These are phyloP conservation scores for Jackrogersella minutella DNA, from an alignment of 495 filamentous ascomycete species.

Conservation along the genomic window DNA sequence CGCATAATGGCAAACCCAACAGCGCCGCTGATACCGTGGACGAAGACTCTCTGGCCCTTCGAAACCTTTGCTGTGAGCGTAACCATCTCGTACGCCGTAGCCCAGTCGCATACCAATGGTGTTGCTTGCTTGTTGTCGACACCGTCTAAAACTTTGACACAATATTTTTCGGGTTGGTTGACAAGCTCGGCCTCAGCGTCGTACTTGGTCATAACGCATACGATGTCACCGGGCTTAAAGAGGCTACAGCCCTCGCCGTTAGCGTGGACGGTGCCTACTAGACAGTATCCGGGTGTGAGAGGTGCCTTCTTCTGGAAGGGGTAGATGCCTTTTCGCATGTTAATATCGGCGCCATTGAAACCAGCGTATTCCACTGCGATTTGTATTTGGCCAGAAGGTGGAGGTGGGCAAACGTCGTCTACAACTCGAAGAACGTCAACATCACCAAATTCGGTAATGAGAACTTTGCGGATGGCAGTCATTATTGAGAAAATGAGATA, in stretches of 20 bases:
- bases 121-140: conserved; percentile 46
- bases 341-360: conserved; percentile 53
- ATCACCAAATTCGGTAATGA: conserved; percentile 50
- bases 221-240: conserved; percentile 47
- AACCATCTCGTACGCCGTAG: conserved; percentile 54
- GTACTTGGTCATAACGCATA: conserved; percentile 51
- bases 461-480: conserved; percentile 51
- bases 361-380: conserved; percentile 52
- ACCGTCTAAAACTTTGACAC: conserved; percentile 47
- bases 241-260: conserved; percentile 40
- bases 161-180: conserved; percentile 53
- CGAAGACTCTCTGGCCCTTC: conserved; percentile 51
- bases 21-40: conserved; percentile 56
- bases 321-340: conserved; percentile 54
- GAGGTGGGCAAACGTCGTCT: conserved; percentile 40
- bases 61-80: conserved; percentile 45
- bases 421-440: conserved; percentile 45
- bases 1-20: conserved; percentile 49
- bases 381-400: conserved; percentile 48
- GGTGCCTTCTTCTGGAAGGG: conserved; percentile 51
- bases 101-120: conserved; percentile 51
- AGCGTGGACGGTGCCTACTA: conserved; percentile 48
- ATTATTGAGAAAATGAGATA: neutral
- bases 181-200: conserved; percentile 50
- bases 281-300: conserved; percentile 53